Evolutionary conservation across 1,284 basidiomycete genomes (phyloP).

Genomic region (Sparassis latifolia): DNA sequence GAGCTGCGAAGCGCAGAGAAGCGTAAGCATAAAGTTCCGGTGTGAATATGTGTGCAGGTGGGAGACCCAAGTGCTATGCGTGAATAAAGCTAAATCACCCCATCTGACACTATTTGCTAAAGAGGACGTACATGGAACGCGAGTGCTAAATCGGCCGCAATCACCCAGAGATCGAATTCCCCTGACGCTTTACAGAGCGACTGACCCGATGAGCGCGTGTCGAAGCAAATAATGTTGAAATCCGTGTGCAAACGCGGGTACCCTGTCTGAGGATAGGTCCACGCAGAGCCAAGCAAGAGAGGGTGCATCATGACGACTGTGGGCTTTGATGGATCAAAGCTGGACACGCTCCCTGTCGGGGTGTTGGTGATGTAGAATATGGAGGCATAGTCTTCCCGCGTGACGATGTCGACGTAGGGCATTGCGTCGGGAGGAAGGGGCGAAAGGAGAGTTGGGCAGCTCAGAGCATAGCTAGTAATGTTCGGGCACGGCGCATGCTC

Average conservation of each 20-base stretch:
- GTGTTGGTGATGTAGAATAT: slow-evolving; percentile 68
- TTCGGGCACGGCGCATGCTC: no score
- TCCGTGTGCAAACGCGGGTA: slow-evolving; percentile 50
- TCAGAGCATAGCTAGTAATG: no score
- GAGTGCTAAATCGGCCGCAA: slow-evolving; percentile 66
- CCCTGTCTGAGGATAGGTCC: slow-evolving; percentile 60
- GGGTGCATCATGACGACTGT: slow-evolving; percentile 64
- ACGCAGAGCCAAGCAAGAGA: slow-evolving; percentile 57
- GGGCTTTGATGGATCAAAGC: slow-evolving; percentile 57
- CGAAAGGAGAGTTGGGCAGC: slow-evolving; percentile 1
- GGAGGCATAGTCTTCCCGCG: slow-evolving; percentile 57
- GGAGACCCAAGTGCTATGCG: slow-evolving; percentile 50
- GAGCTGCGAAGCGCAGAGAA: slow-evolving; percentile 52
- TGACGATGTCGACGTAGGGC: slow-evolving; percentile 66
- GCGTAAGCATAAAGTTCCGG: slow-evolving; percentile 35
- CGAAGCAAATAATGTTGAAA: slow-evolving; percentile 70
- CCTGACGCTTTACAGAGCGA: slow-evolving; percentile 47
- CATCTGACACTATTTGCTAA: not conserved
- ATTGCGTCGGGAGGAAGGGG: slow-evolving; percentile 29
- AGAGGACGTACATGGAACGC: slow-evolving; percentile 46
- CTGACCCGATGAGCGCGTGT: slow-evolving; percentile 61
- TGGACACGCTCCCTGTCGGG: slow-evolving; percentile 47
- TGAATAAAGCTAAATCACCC: not conserved
- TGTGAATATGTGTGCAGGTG: slow-evolving; percentile 62
- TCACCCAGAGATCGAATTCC: slow-evolving; percentile 65